Evolutionary conservation across 148 eudicot species (phyloP).

Genomic region (Dysphania ambrosioides): DNA sequence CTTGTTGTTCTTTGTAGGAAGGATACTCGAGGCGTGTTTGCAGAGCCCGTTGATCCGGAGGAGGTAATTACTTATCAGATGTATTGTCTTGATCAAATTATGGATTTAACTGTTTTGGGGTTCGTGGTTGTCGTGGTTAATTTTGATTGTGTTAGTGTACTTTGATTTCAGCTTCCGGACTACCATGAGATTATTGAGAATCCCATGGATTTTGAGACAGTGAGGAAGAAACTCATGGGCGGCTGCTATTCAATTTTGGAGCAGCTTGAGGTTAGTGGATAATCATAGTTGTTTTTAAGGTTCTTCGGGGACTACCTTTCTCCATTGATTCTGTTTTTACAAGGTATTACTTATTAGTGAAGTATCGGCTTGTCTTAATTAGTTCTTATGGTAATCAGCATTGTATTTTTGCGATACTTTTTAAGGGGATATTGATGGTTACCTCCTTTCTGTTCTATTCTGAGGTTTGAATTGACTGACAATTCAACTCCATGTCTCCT

Average conservation of each 20-base stretch:
- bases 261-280: slow-evolving; percentile 71
- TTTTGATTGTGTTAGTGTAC: neutral
- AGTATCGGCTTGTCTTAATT: neutral
- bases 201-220: slow-evolving; percentile 89
- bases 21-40: slow-evolving; percentile 81
- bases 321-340: too few relatives aligned
- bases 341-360: too few relatives aligned
- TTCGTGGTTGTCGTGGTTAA: neutral
- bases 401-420: too few relatives aligned
- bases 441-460: neutral
- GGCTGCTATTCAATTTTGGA: slow-evolving; percentile 54
- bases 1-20: slow-evolving; percentile 50
- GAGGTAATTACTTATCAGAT: slow-evolving; percentile 51
- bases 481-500: neutral
- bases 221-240: slow-evolving; percentile 56
- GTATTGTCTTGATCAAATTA: too few relatives aligned
- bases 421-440: too few relatives aligned
- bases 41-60: slow-evolving; percentile 82
- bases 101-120: neutral
- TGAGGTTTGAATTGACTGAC: neutral
- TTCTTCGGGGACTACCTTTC: neutral
- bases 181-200: slow-evolving; percentile 66
- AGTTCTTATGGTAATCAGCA: too few relatives aligned
- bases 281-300: neutral
- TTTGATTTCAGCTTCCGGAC: slow-evolving; percentile 68